Conservation (phyloP, 2,329 filamentous ascomycete species). For the Colletotrichum liriopes region DNA sequence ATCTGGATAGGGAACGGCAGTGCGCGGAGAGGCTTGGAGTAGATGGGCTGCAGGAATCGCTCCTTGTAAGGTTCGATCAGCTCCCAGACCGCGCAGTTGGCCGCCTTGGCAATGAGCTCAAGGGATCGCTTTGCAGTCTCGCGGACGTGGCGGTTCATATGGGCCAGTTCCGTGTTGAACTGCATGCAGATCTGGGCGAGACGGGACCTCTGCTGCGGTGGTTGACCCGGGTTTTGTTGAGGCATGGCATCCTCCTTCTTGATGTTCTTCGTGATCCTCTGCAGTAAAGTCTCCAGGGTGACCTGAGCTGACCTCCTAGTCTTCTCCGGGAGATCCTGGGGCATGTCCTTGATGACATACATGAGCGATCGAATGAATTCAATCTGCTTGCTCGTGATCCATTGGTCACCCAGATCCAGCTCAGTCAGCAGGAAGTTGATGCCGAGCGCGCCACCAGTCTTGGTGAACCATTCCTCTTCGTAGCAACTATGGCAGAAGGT, state of each 20-base stretch:
- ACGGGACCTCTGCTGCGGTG: conserved; percentile 68
- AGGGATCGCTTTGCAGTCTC: conserved; percentile 88
- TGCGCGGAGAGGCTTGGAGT: conserved; percentile 93
- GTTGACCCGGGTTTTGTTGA: conserved; percentile 51
- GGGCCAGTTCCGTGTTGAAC: conserved; percentile 89
- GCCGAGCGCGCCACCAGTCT: conserved; percentile 91
- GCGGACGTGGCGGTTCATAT: conserved; percentile 96
- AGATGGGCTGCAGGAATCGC: conserved; percentile 90
- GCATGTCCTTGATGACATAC: conserved; percentile 99
- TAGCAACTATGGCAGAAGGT: conserved; percentile 96
- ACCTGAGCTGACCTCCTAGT: conserved; percentile 87
- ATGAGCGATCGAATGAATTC: conserved; percentile 93
- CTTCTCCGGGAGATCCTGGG: conserved; percentile 90
- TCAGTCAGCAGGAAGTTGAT: conserved; percentile 91
- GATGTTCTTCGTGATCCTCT: conserved; percentile 82
- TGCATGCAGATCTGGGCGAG: conserved; percentile 85
- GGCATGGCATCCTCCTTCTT: conserved; percentile 82
- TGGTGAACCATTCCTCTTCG: conserved; percentile 98
- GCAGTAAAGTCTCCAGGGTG: conserved; percentile 85
- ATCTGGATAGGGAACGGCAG: conserved; percentile 96
- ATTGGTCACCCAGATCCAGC: conserved; percentile 85
- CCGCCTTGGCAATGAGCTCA: conserved; percentile 83
- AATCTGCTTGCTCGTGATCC: conserved; percentile 86
- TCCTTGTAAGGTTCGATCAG: conserved; percentile 93
- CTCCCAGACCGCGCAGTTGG: conserved; percentile 87